Percentiles rank a stretch among this genome's conserved stretches.
phyloP scores from a whole-genome alignment of 345 rosid genomes.

The Murraya paniculata region DNA sequence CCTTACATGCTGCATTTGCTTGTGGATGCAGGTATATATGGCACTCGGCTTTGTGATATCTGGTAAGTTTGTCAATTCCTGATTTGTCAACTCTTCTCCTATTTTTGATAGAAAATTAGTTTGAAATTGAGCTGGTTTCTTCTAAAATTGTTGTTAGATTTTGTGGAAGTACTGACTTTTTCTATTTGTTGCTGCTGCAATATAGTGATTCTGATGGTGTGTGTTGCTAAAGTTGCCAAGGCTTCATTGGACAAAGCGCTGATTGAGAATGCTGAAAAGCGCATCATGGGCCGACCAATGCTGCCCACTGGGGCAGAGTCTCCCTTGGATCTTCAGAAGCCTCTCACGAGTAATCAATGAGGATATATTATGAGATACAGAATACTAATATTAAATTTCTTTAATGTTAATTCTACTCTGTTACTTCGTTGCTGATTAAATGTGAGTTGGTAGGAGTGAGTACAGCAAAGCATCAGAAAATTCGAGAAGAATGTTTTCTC shows the following conservation, averaged over 20 bases:
- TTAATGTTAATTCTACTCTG: background rate
- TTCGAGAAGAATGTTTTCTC: background rate
- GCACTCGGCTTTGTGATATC: slow-evolving; percentile 32
- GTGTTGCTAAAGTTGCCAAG: slow-evolving; percentile 44
- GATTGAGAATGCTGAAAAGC: slow-evolving; percentile 32
- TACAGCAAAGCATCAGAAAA: background rate
- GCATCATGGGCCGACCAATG: slow-evolving; percentile 5
- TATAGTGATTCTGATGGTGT: slow-evolving; percentile 36
- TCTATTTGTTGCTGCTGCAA: background rate
- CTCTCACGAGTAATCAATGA: slow-evolving; percentile 27
- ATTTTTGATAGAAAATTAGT: background rate
- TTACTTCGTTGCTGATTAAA: background rate
- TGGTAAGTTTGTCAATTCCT: slow-evolving; percentile 25
- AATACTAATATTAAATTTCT: slow-evolving; percentile 9
- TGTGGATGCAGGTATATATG: slow-evolving; percentile 37
- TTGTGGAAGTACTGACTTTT: background rate
- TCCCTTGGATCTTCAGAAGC: slow-evolving; percentile 20
- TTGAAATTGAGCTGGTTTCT: background rate
- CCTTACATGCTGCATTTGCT: background rate
- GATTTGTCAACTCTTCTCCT: background rate
- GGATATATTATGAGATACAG: background rate
- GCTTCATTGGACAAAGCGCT: slow-evolving; percentile 44
- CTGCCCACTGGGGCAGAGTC: slow-evolving; percentile 23
- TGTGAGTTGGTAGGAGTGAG: background rate
- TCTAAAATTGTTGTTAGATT: background rate